Evolutionary conservation across 2,329 filamentous ascomycete species (phyloP).

Genomic region (Thermothelomyces thermophilus): DNA sequence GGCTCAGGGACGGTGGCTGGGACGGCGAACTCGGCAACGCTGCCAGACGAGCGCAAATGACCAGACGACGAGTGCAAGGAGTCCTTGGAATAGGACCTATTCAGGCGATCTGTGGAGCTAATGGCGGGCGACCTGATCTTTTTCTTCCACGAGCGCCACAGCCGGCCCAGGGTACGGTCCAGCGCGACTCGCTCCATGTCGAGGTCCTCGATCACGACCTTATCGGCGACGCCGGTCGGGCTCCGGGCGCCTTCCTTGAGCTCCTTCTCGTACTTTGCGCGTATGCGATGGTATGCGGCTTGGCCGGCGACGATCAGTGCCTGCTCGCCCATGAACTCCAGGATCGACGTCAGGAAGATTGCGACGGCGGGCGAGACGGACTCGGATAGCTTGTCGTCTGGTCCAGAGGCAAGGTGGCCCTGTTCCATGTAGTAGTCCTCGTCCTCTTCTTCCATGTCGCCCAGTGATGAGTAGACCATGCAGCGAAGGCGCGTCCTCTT

Average conservation of each 20-base stretch:
- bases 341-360: conserved; percentile 90
- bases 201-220: conserved; percentile 76
- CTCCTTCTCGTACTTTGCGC: conserved; percentile 52
- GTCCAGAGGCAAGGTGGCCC: conserved; percentile 59
- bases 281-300: conserved; percentile 66
- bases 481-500: conserved; percentile 86
- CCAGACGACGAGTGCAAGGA: conserved; percentile 32
- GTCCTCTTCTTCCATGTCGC: conserved; percentile 96
- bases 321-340: conserved; percentile 92
- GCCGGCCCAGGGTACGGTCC: conserved; percentile 76
- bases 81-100: conserved; percentile 43
- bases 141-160: conserved; percentile 97
- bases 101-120: conserved; percentile 34
- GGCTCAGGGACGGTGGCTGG: conserved; percentile 36
- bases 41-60: conserved; percentile 35
- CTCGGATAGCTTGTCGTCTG: conserved; percentile 53
- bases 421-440: conserved; percentile 83
- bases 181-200: conserved; percentile 92
- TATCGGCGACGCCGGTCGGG: conserved; percentile 49
- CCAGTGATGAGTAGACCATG: conserved; percentile 96
- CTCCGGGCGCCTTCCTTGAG: conserved; percentile 45
- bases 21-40: conserved; percentile 31
- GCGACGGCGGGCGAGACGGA: conserved; percentile 83
- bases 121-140: conserved; percentile 55
- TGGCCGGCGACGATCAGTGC: conserved; percentile 81